A percentile compares a stretch with the other conserved stretches of the same genome.
Conservation (phyloP, 2,329 filamentous ascomycete species). For the Paecilomyces sp. region DNA sequence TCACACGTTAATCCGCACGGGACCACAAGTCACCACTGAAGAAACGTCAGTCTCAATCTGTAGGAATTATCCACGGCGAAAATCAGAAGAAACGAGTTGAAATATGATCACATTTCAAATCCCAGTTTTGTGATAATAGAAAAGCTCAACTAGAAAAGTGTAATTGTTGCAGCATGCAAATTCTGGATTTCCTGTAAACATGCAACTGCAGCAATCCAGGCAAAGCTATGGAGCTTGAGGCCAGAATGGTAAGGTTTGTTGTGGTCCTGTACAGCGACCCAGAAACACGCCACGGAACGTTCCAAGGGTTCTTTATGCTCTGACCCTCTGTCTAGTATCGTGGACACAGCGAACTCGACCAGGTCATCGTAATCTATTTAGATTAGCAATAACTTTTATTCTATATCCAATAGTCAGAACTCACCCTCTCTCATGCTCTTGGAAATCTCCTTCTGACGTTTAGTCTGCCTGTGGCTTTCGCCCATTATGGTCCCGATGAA, state of each 20-base stretch:
- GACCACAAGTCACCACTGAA: too few relatives aligned
- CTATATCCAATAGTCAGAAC: neutral
- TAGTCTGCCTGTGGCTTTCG: conserved; percentile 13
- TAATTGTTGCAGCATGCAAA: conserved; percentile 20
- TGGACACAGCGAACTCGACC: conserved; percentile 12
- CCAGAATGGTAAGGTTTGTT: neutral
- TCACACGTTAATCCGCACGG: too few relatives aligned
- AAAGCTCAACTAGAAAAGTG: neutral
- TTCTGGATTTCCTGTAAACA: conserved; percentile 17
- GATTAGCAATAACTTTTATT: neutral
- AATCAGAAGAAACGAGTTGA: too few relatives aligned
- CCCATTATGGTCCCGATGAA: conserved; percentile 51
- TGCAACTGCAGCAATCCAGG: conserved; percentile 17
- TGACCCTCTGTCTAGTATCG: conserved; percentile 13
- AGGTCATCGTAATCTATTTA: conserved; percentile 11
- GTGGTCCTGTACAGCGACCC: conserved; percentile 6
- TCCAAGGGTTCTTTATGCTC: conserved; percentile 14
- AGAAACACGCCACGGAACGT: conserved; percentile 18
- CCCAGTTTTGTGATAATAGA: neutral
- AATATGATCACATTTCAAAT: neutral
- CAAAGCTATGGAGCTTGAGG: conserved; percentile 14
- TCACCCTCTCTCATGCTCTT: conserved; percentile 16
- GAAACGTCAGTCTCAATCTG: too few relatives aligned
- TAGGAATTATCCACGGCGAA: too few relatives aligned
- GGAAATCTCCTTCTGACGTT: conserved; percentile 14